Percentiles rank a stretch among this genome's conserved stretches.
phyloP scores from a whole-genome alignment of 306 rosid species.

The Comarum palustre region DNA sequence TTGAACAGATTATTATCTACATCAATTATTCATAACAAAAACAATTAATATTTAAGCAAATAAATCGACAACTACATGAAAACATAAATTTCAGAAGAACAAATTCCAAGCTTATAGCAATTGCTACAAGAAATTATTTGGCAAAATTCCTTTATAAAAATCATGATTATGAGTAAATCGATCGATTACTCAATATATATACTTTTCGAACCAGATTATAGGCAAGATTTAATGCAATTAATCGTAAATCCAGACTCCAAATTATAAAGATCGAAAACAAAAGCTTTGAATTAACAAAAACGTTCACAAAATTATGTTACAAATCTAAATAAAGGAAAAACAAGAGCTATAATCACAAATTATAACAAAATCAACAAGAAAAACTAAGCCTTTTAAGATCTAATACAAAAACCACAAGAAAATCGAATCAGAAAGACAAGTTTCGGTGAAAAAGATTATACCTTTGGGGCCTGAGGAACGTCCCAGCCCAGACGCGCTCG shows the following conservation, averaged over 20 bases:
- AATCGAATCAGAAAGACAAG: slow-evolving; percentile 37
- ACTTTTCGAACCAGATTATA: background rate
- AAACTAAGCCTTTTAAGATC: slow-evolving; percentile 22
- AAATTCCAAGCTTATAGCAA: background rate
- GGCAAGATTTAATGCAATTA: background rate
- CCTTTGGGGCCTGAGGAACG: slow-evolving; percentile 78
- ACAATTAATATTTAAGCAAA: too few relatives aligned
- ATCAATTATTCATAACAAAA: background rate
- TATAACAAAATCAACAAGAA: background rate
- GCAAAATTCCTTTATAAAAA: background rate
- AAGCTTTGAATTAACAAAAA: background rate
- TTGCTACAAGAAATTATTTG: background rate
- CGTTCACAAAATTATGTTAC: background rate
- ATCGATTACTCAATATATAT: background rate
- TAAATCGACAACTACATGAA: background rate
- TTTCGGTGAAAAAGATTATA: slow-evolving; percentile 26
- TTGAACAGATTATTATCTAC: background rate
- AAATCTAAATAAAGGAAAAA: background rate
- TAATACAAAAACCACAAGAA: background rate
- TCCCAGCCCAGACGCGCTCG: slow-evolving; percentile 98
- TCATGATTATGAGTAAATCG: background rate
- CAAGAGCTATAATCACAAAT: slow-evolving; percentile 6
- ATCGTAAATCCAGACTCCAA: background rate
- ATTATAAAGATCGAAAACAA: background rate
- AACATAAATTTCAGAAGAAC: too few relatives aligned